Percentiles rank a stretch among this genome's conserved stretches.
Conservation (phyloP, 805 yeast genomes). For the Suhomyces faveliae region DNA sequence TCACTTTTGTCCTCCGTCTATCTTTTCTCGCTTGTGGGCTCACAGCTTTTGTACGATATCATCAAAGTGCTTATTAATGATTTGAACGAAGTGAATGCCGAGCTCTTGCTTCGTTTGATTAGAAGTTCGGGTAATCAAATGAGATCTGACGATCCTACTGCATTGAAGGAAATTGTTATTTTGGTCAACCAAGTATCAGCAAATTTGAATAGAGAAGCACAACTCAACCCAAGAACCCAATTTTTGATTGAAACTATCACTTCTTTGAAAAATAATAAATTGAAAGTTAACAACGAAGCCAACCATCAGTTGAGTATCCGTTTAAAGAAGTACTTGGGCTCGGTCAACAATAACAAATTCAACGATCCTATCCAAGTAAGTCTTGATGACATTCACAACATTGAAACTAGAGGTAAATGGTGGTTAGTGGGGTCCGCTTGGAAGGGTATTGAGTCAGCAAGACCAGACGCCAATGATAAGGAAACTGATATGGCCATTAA, state of each 20-base stretch:
- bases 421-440: slow-evolving; percentile 99
- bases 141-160: slow-evolving; percentile 85
- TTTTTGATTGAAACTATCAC: slow-evolving; percentile 84
- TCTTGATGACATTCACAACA: slow-evolving; percentile 73
- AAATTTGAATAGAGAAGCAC: slow-evolving; percentile 29
- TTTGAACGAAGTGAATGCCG: slow-evolving; percentile 72
- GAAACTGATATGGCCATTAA: slow-evolving; percentile 47
- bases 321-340: slow-evolving; percentile 62
- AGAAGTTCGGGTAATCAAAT: slow-evolving; percentile 79
- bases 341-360: slow-evolving; percentile 43
- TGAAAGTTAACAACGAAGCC: slow-evolving; percentile 53
- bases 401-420: slow-evolving; percentile 91
- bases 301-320: slow-evolving; percentile 53
- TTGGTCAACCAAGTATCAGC: slow-evolving; percentile 50
- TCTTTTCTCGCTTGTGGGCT: slow-evolving; percentile 71
- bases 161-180: slow-evolving; percentile 75
- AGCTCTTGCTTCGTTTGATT: slow-evolving; percentile 67
- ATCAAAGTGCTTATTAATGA: slow-evolving; percentile 53
- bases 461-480: slow-evolving; percentile 21
- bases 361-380: slow-evolving; percentile 83
- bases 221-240: slow-evolving; percentile 62
- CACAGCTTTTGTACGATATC: slow-evolving; percentile 74
- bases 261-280: slow-evolving; percentile 81
- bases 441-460: slow-evolving; percentile 54
- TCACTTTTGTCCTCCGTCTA: slow-evolving; percentile 75